Evolutionary conservation across 2,329 filamentous ascomycete genomes (phyloP).

Genomic region (Microsporum audouinii): DNA sequence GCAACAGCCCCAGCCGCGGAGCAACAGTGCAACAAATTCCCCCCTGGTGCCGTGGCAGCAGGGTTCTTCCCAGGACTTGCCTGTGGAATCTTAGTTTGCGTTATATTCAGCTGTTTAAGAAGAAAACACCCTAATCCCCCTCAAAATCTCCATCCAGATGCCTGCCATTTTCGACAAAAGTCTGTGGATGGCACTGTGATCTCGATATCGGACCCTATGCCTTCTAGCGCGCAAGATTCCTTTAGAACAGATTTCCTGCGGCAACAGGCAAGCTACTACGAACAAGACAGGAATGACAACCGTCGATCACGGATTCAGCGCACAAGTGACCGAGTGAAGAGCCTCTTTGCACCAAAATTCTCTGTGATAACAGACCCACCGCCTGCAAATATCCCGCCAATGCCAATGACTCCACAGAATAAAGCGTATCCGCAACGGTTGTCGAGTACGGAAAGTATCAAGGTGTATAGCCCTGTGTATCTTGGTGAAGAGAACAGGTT

Average conservation of each 20-base stretch:
- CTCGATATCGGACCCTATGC: slow-evolving; percentile 36
- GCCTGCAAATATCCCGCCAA: slow-evolving; percentile 13
- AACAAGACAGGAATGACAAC: slow-evolving; percentile 11
- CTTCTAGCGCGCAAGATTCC: slow-evolving; percentile 28
- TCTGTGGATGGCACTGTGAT: slow-evolving; percentile 25
- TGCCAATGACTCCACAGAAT: slow-evolving; percentile 23
- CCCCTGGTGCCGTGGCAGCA: slow-evolving; percentile 31
- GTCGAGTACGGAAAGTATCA: slow-evolving; percentile 36
- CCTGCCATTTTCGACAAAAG: slow-evolving; percentile 21
- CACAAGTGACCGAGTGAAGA: slow-evolving; percentile 28
- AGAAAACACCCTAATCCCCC: slow-evolving; percentile 13
- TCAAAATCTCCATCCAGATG: not conserved
- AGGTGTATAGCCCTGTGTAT: slow-evolving; percentile 35
- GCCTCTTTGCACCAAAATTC: slow-evolving; percentile 24
- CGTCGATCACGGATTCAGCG: slow-evolving; percentile 23
- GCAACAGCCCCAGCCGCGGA: slow-evolving; percentile 16
- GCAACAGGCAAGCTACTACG: slow-evolving; percentile 19
- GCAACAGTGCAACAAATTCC: slow-evolving; percentile 29
- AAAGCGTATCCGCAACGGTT: slow-evolving; percentile 18
- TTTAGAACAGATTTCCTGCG: slow-evolving; percentile 37
- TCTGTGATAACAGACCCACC: slow-evolving; percentile 17
- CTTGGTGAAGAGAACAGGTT: slow-evolving; percentile 14
- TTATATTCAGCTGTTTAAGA: slow-evolving; percentile 38
- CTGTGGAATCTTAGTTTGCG: slow-evolving; percentile 41
- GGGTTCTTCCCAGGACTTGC: slow-evolving; percentile 38